These are phyloP conservation scores for Neofusicoccum laricinum DNA, from an alignment of 2,329 filamentous ascomycete species.

Conservation along the genomic window DNA sequence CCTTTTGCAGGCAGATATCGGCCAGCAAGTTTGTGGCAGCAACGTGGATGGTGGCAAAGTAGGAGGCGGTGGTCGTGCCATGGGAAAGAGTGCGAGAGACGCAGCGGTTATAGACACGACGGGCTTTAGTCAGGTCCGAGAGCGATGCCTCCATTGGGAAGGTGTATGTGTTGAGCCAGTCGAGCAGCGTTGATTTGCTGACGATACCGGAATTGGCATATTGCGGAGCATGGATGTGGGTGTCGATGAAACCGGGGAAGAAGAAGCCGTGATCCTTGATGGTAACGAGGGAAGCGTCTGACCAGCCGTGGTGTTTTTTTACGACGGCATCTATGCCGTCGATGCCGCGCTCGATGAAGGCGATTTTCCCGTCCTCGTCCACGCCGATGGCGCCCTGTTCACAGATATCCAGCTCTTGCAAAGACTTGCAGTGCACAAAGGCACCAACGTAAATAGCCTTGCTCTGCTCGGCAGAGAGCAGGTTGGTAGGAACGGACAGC, in stretches of 20 bases:
- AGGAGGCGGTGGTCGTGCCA: conserved; percentile 91
- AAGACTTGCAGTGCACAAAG: conserved; percentile 57
- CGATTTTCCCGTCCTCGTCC: conserved; percentile 52
- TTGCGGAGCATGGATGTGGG: conserved; percentile 91
- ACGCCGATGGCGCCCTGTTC: conserved; percentile 50
- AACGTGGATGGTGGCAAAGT: conserved; percentile 89
- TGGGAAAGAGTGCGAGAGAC: conserved; percentile 79
- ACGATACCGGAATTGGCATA: conserved; percentile 94
- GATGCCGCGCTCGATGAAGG: conserved; percentile 41
- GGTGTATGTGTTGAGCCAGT: conserved; percentile 93
- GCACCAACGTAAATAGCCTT: conserved; percentile 55
- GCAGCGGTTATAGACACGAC: conserved; percentile 71
- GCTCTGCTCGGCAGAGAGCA: background rate
- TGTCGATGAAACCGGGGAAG: conserved; percentile 86
- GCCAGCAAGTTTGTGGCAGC: conserved; percentile 87
- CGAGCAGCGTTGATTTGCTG: conserved; percentile 84
- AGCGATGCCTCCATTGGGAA: conserved; percentile 88
- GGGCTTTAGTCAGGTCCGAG: conserved; percentile 59
- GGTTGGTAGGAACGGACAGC: background rate
- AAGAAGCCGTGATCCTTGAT: conserved; percentile 63
- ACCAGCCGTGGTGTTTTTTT: conserved; percentile 34
- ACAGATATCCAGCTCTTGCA: conserved; percentile 49
- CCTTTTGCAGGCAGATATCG: conserved; percentile 71
- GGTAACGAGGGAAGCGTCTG: conserved; percentile 38
- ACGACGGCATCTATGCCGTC: conserved; percentile 25